These are phyloP conservation scores for Quercus tomentella DNA, from an alignment of 331 rosid species.

Conservation along the genomic window DNA sequence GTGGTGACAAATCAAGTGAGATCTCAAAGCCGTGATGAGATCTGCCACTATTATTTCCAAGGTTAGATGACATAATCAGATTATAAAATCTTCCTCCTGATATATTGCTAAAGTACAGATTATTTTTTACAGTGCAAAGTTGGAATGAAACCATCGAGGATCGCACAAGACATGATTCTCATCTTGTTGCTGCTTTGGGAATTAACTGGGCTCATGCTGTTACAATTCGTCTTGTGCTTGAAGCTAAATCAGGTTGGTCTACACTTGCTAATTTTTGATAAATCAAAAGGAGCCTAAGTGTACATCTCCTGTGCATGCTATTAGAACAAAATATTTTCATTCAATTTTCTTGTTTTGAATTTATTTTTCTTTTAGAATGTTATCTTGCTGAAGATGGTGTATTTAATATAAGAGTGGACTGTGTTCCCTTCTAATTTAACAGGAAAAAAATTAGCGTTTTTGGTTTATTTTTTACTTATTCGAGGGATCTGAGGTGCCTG, in stretches of 20 bases:
- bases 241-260: conserved; percentile 68
- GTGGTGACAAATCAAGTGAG: conserved; percentile 95
- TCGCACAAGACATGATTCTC: conserved; percentile 56
- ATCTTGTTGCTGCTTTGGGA: conserved; percentile 95
- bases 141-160: conserved; percentile 20
- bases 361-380: neutral
- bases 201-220: conserved; percentile 95
- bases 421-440: neutral
- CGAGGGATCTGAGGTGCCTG: neutral
- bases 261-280: neutral
- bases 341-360: neutral
- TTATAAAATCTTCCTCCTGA: conserved; percentile 8
- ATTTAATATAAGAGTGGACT: neutral
- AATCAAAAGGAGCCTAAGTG: neutral
- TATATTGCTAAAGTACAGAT: conserved; percentile 12
- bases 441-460: neutral
- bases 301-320: neutral
- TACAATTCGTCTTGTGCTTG: conserved; percentile 90
- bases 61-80: conserved; percentile 42
- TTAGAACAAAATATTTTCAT: neutral
- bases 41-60: conserved; percentile 69
- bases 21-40: conserved; percentile 62
- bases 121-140: conserved; percentile 38
- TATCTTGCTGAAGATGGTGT: neutral
- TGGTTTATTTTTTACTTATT: neutral